Percentiles rank a stretch among this genome's conserved stretches.
Evolutionary conservation across 1,139 yeast genomes (phyloP).

Genomic region (Geotrichum carabidarum): DNA sequence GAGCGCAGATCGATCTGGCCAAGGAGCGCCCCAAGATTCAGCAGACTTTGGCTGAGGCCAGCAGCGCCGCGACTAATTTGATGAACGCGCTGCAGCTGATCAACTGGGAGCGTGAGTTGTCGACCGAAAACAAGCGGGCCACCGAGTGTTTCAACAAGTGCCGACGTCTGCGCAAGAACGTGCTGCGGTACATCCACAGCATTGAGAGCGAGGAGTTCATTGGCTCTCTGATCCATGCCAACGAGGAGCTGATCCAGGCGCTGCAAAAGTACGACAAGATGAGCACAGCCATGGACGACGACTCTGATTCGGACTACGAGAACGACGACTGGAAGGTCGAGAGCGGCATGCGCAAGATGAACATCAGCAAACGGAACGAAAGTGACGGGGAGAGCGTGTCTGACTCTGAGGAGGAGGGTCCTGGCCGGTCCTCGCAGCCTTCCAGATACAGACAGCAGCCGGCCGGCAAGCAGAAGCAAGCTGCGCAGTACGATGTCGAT

Average conservation of each 20-base stretch:
- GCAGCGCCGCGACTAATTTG: conserved; percentile 69
- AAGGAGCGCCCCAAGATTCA: conserved; percentile 73
- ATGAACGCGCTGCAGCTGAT: conserved; percentile 59
- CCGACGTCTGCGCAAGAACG: conserved; percentile 67
- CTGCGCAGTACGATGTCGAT: conserved; percentile 24
- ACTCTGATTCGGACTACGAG: conserved; percentile 40
- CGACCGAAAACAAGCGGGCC: conserved; percentile 59
- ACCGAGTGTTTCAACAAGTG: conserved; percentile 65
- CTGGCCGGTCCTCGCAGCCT: conserved; percentile 4
- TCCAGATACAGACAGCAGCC: conserved; percentile 19
- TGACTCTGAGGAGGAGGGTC: conserved; percentile 27
- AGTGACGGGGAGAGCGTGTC: conserved; percentile 38
- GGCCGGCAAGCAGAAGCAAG: conserved; percentile 33
- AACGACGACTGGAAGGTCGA: conserved; percentile 29
- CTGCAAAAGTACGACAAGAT: conserved; percentile 62
- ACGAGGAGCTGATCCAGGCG: conserved; percentile 77
- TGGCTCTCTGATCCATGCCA: conserved; percentile 80
- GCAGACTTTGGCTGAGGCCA: conserved; percentile 66
- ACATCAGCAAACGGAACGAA: conserved; percentile 35
- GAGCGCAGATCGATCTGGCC: conserved; percentile 47
- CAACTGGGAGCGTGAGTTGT: conserved; percentile 45
- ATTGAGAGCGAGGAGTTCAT: conserved; percentile 77
- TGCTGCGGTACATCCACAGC: conserved; percentile 74
- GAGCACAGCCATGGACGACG: conserved; percentile 48
- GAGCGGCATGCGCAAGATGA: conserved; percentile 22